Conservation (phyloP, 2,329 filamentous ascomycete species). For the Stagonosporopsis chrysanthemi region DNA sequence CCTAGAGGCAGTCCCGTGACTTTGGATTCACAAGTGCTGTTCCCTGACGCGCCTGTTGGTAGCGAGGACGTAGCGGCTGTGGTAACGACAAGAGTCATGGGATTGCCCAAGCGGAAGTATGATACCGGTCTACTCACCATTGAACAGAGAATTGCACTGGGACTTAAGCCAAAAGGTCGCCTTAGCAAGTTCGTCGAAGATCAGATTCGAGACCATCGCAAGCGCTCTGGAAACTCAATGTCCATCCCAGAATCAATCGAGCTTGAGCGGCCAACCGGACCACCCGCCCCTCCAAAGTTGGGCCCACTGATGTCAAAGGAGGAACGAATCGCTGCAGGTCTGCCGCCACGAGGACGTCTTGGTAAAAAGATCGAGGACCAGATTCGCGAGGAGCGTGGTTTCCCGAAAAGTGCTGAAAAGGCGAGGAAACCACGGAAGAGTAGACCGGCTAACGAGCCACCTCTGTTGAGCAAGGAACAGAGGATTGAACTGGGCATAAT, state of each 20-base stretch:
- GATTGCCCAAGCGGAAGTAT: constrained; percentile 13
- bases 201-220: constrained; percentile 40
- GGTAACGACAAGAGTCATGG: constrained; percentile 3
- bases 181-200: constrained; percentile 32
- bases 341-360: constrained; percentile 36
- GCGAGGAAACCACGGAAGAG: constrained; percentile 26
- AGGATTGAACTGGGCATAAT: constrained; percentile 35
- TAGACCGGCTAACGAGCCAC: constrained; percentile 23
- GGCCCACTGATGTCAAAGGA: constrained; percentile 39
- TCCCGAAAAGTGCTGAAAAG: constrained; percentile 23
- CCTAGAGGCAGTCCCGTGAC: not conserved
- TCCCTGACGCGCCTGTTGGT: not conserved
- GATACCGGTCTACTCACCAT: constrained; percentile 27
- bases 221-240: constrained; percentile 27
- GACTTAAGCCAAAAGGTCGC: constrained; percentile 35
- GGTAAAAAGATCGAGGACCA: constrained; percentile 33
- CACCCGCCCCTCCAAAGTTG: constrained; percentile 12
- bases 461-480: constrained; percentile 37
- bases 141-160: constrained; percentile 35
- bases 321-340: constrained; percentile 35
- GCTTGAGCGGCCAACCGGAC: not conserved
- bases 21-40: not conserved
- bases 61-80: constrained; percentile 4
- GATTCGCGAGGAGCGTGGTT: constrained; percentile 34
- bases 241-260: constrained; percentile 22